Conservation (phyloP, 768 basidiomycete species). For the Mrakia hoshinonis region DNA sequence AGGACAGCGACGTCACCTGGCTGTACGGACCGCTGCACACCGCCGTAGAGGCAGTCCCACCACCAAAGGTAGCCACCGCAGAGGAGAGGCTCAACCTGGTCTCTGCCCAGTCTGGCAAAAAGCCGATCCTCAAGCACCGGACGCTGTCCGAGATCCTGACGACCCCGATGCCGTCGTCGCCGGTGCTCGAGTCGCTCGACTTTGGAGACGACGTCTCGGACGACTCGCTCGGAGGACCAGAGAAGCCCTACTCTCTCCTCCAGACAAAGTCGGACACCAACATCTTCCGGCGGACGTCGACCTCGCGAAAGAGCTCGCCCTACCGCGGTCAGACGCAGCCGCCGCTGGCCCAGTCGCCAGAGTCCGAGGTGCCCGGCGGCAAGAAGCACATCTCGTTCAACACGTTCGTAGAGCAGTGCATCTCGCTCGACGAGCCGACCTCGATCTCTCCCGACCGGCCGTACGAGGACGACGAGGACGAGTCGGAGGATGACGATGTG, state of each 20-base stretch:
- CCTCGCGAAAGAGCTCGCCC: conserved; percentile 64
- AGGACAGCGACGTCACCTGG: conserved; percentile 99
- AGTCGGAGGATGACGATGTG: conserved; percentile 44
- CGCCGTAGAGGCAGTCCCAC: conserved; percentile 72
- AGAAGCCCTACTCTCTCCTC: conserved; percentile 52
- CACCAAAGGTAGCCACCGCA: conserved; percentile 50
- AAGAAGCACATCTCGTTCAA: conserved; percentile 95
- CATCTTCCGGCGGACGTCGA: conserved; percentile 46
- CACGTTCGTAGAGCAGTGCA: conserved; percentile 93
- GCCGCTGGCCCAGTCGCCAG: conserved; percentile 12
- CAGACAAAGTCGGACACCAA: conserved; percentile 88
- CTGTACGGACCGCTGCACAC: conserved; percentile 94
- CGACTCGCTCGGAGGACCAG: conserved; percentile 46
- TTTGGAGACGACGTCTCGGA: conserved; percentile 43
- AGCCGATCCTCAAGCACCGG: conserved; percentile 93
- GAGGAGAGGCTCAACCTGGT: conserved; percentile 52
- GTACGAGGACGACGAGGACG: conserved; percentile 22
- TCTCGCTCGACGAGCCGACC: conserved; percentile 46
- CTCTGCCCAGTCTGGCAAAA: conserved; percentile 45
- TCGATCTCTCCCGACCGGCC: conserved; percentile 29
- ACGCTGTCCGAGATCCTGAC: conserved; percentile 83
- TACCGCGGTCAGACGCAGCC: conserved; percentile 42
- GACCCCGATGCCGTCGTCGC: conserved; percentile 57
- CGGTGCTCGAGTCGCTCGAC: conserved; percentile 49
- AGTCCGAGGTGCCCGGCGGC: not conserved